Base-by-base conservation (phyloP, 805 yeast genomes). In the Myxozyma melibiosi region DNA sequence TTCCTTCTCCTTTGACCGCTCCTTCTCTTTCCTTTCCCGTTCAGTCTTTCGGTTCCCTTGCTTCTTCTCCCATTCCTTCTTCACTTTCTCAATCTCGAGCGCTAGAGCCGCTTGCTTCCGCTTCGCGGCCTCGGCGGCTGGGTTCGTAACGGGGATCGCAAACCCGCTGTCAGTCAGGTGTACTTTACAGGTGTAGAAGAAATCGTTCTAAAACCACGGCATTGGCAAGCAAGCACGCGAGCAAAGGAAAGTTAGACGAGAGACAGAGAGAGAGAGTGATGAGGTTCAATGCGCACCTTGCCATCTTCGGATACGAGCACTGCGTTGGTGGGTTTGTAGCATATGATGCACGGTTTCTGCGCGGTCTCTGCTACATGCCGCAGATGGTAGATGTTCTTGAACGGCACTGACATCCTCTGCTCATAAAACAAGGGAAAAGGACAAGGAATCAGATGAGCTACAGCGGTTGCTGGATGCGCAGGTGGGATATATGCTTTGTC, bases 91-190 rank as follows among this genome's bases (percentile, higher is more conserved):
- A 13, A 75, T 70, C 55, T 75, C 74, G n/a, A 51, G 53, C 56
- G 66, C 68, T 22, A 66, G 51, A 37, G 58, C 61, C 34, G 48
- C 68, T 41, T 64, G 46, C 65, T 35, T 62, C 45, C 22, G 55
- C 56, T 58, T 65, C 9, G 73, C 71, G 3, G 65, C 68, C 37
- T 67, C 71, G 18, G 74, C 78, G 7, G 70, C 74, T 3, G 75
- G 73, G 11, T 76, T 78, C 4, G 71, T 70, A 8, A 73, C 62
- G 0, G 79, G 73, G 2, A 66, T 65, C 14, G 83, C 83, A 66
- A 82, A 83, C 14, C 74, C 72, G 4, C 67, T 66, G 65, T 83
- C 86, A 8, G 66, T 58, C 50, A 82, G 68, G 67, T 83, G 86
- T 14, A 72, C 53, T 27, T 74, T 73, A 66, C 86, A 83, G 1